Conservation (phyloP, 2,329 filamentous ascomycete genomes). For the Paraconiothyrium brasiliense region DNA sequence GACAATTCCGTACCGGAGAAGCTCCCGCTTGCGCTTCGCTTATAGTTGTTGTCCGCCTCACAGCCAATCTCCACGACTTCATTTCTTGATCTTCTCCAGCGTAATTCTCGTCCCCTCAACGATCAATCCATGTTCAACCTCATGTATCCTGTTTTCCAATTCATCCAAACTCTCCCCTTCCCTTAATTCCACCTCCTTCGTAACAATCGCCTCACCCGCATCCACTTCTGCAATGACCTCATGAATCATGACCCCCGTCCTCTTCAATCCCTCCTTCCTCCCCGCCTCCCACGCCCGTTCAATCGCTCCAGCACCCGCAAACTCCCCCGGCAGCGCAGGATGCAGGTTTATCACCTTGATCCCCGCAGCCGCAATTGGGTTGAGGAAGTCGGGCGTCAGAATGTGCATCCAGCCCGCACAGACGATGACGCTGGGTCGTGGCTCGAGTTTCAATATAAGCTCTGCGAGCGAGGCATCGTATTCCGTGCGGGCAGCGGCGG, state of each 20-base stretch:
- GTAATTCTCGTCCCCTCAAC: slow-evolving; percentile 73
- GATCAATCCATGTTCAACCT: slow-evolving; percentile 79
- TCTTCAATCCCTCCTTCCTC: slow-evolving; percentile 70
- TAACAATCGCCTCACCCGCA: slow-evolving; percentile 76
- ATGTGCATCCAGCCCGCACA: slow-evolving; percentile 90
- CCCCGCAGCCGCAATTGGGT: slow-evolving; percentile 68
- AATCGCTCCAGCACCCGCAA: slow-evolving; percentile 81
- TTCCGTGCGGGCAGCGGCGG: slow-evolving; percentile 65
- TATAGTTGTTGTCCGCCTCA: neutral
- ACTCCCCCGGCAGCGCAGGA: slow-evolving; percentile 76
- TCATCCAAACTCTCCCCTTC: slow-evolving; percentile 66
- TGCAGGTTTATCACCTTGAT: slow-evolving; percentile 85
- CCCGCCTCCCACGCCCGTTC: slow-evolving; percentile 80
- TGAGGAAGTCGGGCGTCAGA: slow-evolving; percentile 73
- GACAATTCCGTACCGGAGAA: neutral
- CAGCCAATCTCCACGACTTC: neutral
- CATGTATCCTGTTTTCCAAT: slow-evolving; percentile 78
- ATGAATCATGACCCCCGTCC: slow-evolving; percentile 88
- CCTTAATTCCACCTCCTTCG: slow-evolving; percentile 72
- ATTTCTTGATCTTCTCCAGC: slow-evolving; percentile 51
- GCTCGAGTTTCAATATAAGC: slow-evolving; percentile 68
- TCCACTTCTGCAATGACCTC: slow-evolving; percentile 82
- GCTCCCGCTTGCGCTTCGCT: neutral
- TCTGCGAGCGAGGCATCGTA: slow-evolving; percentile 81
- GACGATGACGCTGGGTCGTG: slow-evolving; percentile 75